Percentiles rank a stretch among this genome's conserved stretches.
phyloP scores from a whole-genome alignment of 75 land plant genomes.

The Larix kaempferi region DNA sequence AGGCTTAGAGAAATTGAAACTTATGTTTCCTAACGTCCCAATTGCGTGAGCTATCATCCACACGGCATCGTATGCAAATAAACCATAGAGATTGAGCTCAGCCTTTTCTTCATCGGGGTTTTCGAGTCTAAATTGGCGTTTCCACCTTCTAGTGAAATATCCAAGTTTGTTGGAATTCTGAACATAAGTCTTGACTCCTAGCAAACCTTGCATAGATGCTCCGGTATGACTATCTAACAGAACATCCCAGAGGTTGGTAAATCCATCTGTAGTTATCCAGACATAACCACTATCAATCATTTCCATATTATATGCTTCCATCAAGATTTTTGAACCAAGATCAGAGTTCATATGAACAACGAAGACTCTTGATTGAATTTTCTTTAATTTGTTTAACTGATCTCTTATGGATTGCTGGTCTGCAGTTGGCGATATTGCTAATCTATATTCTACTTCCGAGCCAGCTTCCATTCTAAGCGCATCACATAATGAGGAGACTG shows the following conservation, averaged over 20 bases:
- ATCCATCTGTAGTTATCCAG: conserved; percentile 44
- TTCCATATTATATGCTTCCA: too few species aligned
- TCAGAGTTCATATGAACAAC: too few species aligned
- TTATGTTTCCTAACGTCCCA: neutral
- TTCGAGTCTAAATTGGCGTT: conserved; percentile 6
- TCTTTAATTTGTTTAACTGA: conserved; percentile 33
- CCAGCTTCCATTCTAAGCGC: conserved; percentile 14
- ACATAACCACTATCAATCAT: conserved; percentile 21
- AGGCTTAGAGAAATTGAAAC: neutral
- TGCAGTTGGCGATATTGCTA: conserved; percentile 24
- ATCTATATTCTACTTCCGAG: conserved; percentile 25
- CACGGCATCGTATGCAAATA: conserved; percentile 56
- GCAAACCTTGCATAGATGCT: conserved; percentile 43
- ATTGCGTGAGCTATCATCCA: conserved; percentile 16
- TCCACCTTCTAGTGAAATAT: conserved; percentile 28
- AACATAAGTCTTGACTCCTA: conserved; percentile 38
- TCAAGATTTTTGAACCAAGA: too few species aligned
- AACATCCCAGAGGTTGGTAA: conserved; percentile 7
- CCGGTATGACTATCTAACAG: conserved; percentile 15
- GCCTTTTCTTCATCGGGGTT: conserved; percentile 1
- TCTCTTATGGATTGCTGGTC: conserved; percentile 19
- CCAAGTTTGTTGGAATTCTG: conserved; percentile 23
- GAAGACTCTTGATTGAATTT: too few species aligned
- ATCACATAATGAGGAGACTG: conserved; percentile 42
- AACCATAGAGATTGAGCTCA: conserved; percentile 18